A percentile compares a stretch with the other conserved stretches of the same genome.
phyloP scores from a whole-genome alignment of 371 early-diverging fungal species.

The Syncephalastrum racemosum region DNA sequence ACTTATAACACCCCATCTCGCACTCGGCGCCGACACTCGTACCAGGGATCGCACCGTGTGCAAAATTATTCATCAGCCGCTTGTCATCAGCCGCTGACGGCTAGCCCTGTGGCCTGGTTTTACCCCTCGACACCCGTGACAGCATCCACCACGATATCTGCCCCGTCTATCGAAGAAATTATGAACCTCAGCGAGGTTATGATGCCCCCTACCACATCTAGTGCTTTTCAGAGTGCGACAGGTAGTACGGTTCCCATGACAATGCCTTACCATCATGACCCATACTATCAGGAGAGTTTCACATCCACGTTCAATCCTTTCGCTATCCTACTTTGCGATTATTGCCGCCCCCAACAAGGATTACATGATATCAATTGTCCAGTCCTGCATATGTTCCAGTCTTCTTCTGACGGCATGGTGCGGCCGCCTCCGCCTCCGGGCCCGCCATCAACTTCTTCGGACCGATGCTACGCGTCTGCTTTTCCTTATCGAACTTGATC shows the following conservation, averaged over 20 bases:
- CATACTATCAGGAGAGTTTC: neutral
- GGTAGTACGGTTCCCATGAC: conserved; percentile 9
- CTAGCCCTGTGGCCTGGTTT: too few relatives aligned
- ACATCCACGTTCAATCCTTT: neutral
- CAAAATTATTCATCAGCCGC: too few relatives aligned
- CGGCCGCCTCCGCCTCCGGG: neutral
- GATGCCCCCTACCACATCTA: too few relatives aligned
- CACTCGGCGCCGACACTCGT: too few relatives aligned
- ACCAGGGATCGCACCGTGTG: too few relatives aligned
- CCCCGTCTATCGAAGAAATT: too few relatives aligned
- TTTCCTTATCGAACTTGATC: neutral
- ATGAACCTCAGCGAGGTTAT: neutral
- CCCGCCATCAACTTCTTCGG: neutral
- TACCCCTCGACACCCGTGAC: too few relatives aligned
- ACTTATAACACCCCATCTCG: too few relatives aligned
- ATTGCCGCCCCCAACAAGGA: conserved; percentile 24
- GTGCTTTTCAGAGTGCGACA: neutral
- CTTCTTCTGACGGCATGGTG: neutral
- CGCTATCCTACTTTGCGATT: conserved; percentile 23
- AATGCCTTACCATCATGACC: neutral
- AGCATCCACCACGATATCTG: too few relatives aligned
- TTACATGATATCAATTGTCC: conserved; percentile 21
- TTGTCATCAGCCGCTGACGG: too few relatives aligned
- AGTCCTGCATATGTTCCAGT: conserved; percentile 8
- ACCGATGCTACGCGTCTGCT: neutral